Conservation (phyloP, 768 basidiomycete genomes). For the Boletus pseudo-olivaceus region DNA sequence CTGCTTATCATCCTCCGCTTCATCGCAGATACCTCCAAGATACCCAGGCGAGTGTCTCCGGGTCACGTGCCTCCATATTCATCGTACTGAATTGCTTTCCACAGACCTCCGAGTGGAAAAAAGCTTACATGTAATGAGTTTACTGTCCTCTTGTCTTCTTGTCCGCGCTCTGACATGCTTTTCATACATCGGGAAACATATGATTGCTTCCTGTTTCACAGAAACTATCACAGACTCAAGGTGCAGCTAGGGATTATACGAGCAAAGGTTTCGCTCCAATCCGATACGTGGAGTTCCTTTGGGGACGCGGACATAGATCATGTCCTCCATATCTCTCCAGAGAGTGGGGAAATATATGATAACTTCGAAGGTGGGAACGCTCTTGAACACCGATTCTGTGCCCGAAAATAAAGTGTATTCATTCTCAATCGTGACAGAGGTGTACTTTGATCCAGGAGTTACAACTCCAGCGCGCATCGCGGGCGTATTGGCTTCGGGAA, state of each 20-base stretch:
- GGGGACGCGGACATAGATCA: conserved; percentile 1
- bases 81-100: conserved; percentile 1
- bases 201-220: conserved; percentile 23
- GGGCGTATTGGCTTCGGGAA: not conserved
- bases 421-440: conserved; percentile 3
- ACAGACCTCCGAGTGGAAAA: conserved; percentile 63
- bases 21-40: conserved; percentile 62
- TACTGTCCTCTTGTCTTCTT: not conserved
- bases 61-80: not conserved
- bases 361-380: conserved; percentile 7
- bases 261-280: conserved; percentile 24
- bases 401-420: not conserved
- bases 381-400: not conserved
- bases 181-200: not conserved
- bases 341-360: conserved; percentile 2
- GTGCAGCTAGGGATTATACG: conserved; percentile 58
- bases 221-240: conserved; percentile 73
- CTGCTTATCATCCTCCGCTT: not conserved
- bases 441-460: not conserved
- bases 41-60: conserved; percentile 47
- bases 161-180: not conserved
- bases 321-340: not conserved
- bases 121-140: conserved; percentile 30
- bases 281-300: conserved; percentile 13
- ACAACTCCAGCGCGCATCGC: not conserved